Evolutionary conservation across 2,329 filamentous ascomycete species (phyloP).

Genomic region (Penicillium freii): DNA sequence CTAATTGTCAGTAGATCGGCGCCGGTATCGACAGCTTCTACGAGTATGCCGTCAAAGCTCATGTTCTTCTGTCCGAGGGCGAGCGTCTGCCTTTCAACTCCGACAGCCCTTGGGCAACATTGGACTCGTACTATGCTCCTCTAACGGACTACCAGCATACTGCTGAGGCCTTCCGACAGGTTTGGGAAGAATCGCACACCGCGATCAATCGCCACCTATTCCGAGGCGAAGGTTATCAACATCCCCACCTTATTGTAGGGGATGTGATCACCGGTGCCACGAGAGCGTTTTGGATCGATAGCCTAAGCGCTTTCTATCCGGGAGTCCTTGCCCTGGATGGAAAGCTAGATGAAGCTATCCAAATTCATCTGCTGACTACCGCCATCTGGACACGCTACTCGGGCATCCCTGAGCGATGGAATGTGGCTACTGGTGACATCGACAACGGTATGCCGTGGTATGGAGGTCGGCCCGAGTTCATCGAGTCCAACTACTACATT

Average conservation of each 20-base stretch:
- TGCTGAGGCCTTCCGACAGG: constrained; percentile 72
- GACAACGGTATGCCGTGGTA: constrained; percentile 91
- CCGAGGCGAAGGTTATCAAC: constrained; percentile 68
- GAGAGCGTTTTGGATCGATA: constrained; percentile 92
- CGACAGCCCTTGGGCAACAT: constrained; percentile 47
- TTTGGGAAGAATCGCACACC: constrained; percentile 81
- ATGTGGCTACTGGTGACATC: constrained; percentile 75
- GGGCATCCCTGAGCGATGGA: constrained; percentile 94
- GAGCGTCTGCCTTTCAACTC: constrained; percentile 37
- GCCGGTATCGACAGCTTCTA: constrained; percentile 98
- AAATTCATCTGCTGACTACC: constrained; percentile 85
- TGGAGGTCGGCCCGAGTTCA: constrained; percentile 92
- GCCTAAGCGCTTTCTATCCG: constrained; percentile 90
- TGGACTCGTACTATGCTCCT: constrained; percentile 64
- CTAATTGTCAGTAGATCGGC: constrained; percentile 60
- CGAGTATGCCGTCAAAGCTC: constrained; percentile 93
- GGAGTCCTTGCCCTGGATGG: constrained; percentile 82
- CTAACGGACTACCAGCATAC: constrained; percentile 66
- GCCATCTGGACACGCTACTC: constrained; percentile 93
- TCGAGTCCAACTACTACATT: constrained; percentile 95
- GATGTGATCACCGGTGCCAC: constrained; percentile 85
- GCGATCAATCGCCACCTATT: constrained; percentile 92
- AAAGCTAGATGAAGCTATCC: constrained; percentile 84
- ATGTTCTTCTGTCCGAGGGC: constrained; percentile 82
- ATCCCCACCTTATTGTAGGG: constrained; percentile 90